A percentile compares a stretch with the other conserved stretches of the same genome.
Evolutionary conservation across 2,329 filamentous ascomycete genomes (phyloP).

Genomic region (Talaromyces sp.): DNA sequence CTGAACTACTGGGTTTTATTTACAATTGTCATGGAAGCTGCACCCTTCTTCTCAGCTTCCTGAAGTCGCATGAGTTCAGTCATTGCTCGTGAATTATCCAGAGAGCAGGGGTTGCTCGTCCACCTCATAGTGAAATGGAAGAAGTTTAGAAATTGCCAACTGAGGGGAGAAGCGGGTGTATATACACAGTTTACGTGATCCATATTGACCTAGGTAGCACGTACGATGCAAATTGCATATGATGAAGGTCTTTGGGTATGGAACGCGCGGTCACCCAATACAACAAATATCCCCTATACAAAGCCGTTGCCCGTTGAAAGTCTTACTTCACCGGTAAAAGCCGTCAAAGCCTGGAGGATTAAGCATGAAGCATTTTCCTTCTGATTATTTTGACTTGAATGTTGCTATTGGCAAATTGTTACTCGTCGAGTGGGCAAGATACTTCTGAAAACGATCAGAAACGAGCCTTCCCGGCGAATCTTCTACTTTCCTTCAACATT

Average conservation of each 20-base stretch:
- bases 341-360: neutral
- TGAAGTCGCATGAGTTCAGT: no score
- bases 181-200: neutral
- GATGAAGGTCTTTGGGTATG: neutral
- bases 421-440: neutral
- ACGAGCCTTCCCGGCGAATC: neutral
- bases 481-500: neutral
- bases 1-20: no score
- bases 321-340: neutral
- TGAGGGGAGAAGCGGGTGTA: neutral
- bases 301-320: neutral
- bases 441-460: neutral
- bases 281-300: neutral
- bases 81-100: no score
- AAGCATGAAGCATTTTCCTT: neutral
- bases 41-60: no score
- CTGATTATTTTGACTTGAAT: neutral
- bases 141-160: no score
- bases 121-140: no score
- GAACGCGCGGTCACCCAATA: neutral
- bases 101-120: no score
- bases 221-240: neutral
- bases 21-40: no score
- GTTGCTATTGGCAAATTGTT: neutral
- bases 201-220: neutral